Evolutionary conservation across 192 early-diverging fungal species (phyloP), one percentile per base, ranked within the genome.

Genomic region (Coemansia sp.): DNA sequence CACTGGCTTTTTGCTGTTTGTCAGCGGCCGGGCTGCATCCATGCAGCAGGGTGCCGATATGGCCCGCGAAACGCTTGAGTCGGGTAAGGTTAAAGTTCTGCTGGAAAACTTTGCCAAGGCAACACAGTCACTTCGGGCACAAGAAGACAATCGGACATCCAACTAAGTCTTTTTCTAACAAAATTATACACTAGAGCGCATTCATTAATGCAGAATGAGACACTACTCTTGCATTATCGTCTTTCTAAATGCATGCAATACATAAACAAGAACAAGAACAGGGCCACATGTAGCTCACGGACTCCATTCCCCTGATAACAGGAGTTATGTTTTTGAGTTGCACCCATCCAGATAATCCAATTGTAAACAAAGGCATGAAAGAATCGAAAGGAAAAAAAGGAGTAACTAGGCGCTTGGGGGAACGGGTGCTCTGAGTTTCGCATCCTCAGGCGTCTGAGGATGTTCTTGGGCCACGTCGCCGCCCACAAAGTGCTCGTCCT

Each of bases 1-100:
- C 65, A 81, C 94, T 1, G 90, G 88, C n/a, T 92, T 93, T 8
- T 58, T 96, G 48, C 73, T 97, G 63, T 87, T 85, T 23, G 86
- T 97, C 28, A 77, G 89, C 23, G 95, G 93, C 23, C 83, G 83
- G 38, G 93, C 90, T 0, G 46, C 53, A 4, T 75, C 85, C 48
- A 87, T 91, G 61, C 79, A 84, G 43, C 87, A 92, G 3, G 95
- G 91, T 10, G 93, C 94, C 2, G 38, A 67, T 31, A 62, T 94
- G 29, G 94, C 97, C 14, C 64, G 87, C 18, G 66, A 86, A 18
- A 89, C 88, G 27, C 86, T 98, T 29, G 65, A 69, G 24, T 82
- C 83, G 38, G 92, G 93, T 42, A 85, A 72, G 18, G 93, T 91
- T 5, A 77, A 80, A 54, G 21, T 27, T 18, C 82, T 81, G 12